Conservation (phyloP, 75 land plant genomes). For the Picea sitchensis region DNA sequence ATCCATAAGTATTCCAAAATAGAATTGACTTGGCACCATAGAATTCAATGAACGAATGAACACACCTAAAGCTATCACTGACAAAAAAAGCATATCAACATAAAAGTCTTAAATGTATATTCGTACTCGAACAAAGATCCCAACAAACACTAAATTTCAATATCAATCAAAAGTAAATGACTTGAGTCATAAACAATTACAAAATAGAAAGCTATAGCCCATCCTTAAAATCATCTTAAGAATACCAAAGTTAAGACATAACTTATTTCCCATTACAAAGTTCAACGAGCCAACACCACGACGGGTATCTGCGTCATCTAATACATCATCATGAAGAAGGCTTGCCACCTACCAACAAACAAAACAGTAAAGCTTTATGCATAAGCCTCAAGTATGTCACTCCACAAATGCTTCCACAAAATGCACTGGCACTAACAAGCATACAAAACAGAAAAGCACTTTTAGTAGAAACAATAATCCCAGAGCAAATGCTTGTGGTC, state of each 20-base stretch:
- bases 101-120: no score
- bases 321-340: conserved; percentile 96
- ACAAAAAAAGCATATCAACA: no score
- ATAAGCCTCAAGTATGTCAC: not conserved
- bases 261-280: conserved; percentile 93
- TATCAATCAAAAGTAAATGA: not conserved
- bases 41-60: no score
- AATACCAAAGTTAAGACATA: conserved; percentile 10
- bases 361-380: not conserved
- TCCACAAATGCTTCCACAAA: not conserved
- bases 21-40: no score
- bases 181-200: no score
- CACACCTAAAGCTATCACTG: no score
- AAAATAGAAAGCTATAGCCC: no score
- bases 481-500: no score
- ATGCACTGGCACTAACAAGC: not conserved
- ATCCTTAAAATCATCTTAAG: no score
- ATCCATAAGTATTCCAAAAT: no score
- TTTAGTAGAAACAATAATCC: no score
- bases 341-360: conserved; percentile 71
- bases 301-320: conserved; percentile 91
- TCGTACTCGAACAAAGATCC: not conserved
- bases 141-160: not conserved
- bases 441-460: not conserved
- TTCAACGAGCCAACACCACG: conserved; percentile 92